Base-by-base conservation (phyloP, 2,329 filamentous ascomycete species). In the Epicoccum nigrum region DNA sequence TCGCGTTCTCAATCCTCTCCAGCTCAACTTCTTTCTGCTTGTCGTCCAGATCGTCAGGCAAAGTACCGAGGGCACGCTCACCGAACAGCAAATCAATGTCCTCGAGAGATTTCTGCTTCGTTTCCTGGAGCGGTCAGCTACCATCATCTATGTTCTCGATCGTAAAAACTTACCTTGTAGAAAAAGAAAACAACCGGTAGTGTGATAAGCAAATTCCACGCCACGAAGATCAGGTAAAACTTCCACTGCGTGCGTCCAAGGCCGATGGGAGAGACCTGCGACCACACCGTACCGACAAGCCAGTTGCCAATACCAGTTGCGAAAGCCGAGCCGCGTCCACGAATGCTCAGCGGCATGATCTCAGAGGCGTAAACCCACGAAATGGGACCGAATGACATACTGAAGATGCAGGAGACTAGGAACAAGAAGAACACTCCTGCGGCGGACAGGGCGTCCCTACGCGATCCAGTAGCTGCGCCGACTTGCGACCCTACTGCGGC, bases 361-460 rank as follows among this genome's bases (percentile, higher is more conserved):
- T 88, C 86, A 13, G 81, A 80, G 66, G 85, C 84, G 67, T 88
- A 88, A 1, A 87, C 77, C 84, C 85, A 87, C 0, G 76, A 79
- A 63, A 73, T 69, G 2, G 69, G 65, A 4, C 68, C 70, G 35
- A 71, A 73, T 0, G 66, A 69, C 19, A 64, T 58, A 9, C 62
- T 67, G 58, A 73, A 74, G 37, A 72, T 70, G 51, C 63, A 68
- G 5, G 70, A 69, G 2, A 75, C 72, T n/a, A 65, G 53, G 65
- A 87, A 88, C n/a, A 88, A 69, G 71, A 88, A 87, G 59, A 85
- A 84, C 15, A 88, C 83, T 11, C 83, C 85, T 0, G 78, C 82
- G 31, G 85, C 82, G 35, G 84, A 84, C 32, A 84, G 68, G 42
- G 76, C 72, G 57, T 78, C 51, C 31, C 56, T 66, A 9, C 63